Base-by-base conservation (phyloP, 2,329 filamentous ascomycete genomes). In the Neofusicoccum cordaticola region DNA sequence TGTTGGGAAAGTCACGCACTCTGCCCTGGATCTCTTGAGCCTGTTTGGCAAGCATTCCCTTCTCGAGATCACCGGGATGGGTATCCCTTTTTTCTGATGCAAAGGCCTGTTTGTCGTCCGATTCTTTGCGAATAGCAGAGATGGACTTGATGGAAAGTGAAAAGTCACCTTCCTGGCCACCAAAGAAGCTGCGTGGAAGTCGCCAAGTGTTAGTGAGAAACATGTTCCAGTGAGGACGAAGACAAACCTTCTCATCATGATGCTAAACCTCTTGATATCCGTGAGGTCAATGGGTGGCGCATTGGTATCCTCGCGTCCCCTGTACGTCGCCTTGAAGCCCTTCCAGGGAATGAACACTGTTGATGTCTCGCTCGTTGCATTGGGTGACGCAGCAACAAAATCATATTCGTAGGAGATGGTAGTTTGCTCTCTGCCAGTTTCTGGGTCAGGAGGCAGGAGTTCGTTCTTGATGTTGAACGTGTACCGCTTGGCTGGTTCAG, bases 161-260 rank as follows among this genome's bases (percentile, higher is more conserved):
- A 69, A 93, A 93, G 3, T 86, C 80, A 2, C 91, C 91, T 67
- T 90, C 81, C 75, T 93, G 90, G 0, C 84, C 78, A 8, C 88
- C 90, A 69, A 93, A 93, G 80, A 92, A 93, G 75, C 90, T 92
- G 69, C 7, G n/a, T 17, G 37, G 5, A 47, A 6, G 19, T 39
- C 19, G 39, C 19, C 34, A 31, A 50, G 7, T 15, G n/a, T 51
- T 19, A 51, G 9, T 39, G 15, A 35, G 17, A 22, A 44, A 48
- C 5, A 15, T 7, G n/a, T 8, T 17, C 42, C 31, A 15, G 15
- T 11, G 15, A 50, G 56, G 12, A 53, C 67, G 13, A 9, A 22
- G 5, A n/a, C 8, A 3, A 73, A 92, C 91, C 91, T 95, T 74
- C 92, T 81, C 82, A 90, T 90, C 91, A 95, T 93, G 66, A 95